phyloP scores from a whole-genome alignment of 202 grass and related monocot genomes.

The Musa balbisiana region DNA sequence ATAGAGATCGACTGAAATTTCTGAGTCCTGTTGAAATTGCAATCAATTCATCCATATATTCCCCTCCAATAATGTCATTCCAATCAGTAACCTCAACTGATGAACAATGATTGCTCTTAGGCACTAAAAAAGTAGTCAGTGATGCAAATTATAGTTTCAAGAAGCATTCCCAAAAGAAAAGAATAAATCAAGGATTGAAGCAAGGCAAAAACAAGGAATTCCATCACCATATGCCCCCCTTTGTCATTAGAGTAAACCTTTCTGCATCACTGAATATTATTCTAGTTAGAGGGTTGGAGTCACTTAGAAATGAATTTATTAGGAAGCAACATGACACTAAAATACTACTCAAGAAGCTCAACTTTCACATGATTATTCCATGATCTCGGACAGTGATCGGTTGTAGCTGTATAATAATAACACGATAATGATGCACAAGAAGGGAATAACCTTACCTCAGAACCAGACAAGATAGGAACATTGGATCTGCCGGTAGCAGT shows the following conservation, averaged over 20 bases:
- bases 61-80: neutral
- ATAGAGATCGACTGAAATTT: too few species aligned
- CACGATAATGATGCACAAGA: neutral
- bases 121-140: too few species aligned
- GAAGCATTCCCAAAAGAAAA: neutral
- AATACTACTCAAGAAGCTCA: neutral
- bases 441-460: neutral
- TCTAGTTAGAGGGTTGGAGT: neutral
- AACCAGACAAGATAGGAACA: constrained; percentile 49
- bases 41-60: neutral
- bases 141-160: too few species aligned
- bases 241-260: neutral
- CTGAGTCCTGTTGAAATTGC: neutral
- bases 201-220: neutral
- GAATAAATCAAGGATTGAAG: neutral
- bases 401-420: neutral
- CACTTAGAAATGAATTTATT: neutral
- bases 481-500: constrained; percentile 25
- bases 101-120: neutral
- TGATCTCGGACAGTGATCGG: neutral
- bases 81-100: neutral
- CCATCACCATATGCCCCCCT: neutral
- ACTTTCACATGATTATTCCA: neutral
- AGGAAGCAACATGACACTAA: neutral
- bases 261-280: neutral